Evolutionary conservation across 495 filamentous ascomycete species (phyloP), one percentile per base, ranked within the genome.

Genomic region (Pyrenopolyporus hunteri): DNA sequence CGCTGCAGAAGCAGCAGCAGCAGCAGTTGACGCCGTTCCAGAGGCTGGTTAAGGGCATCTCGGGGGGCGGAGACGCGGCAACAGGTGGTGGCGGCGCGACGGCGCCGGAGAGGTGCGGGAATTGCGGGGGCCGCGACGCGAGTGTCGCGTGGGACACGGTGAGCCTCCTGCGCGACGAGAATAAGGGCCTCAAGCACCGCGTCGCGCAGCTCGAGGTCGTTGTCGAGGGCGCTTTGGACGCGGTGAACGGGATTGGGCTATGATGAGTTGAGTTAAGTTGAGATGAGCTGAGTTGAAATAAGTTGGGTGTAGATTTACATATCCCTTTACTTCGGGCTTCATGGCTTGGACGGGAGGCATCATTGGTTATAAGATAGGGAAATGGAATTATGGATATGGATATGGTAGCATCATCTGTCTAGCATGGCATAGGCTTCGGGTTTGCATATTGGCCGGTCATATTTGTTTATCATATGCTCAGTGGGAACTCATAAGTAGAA

Each of bases 91-190:
- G 86, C 31, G 57, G 40, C 9, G 66, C 46, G 13, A 57, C 49
- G 5, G 63, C 22, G 2, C 58, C 46, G 0, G 70, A 74, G 7
- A 80, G 78, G 45, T 90, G 87, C 36, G 57, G 46, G 14, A 89
- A 85, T 54, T 89, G 87, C 67, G 69, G 83, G 66, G 83, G 89
- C 2, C 76, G 82, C 57, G 78, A 85, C 33, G 75, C 83, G 31
- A 85, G 85, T 22, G 81, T 90, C 52, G 88, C 87, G 9, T 88
- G 89, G 89, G 80, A 86, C 58, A 84, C 89, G 9, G 82, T 91
- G 25, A 81, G 86, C 3, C 59, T 90, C 37, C 71, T 93, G 54
- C 81, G 88, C 53, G 86, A 87, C 32, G 89, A 93, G 75, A 93
- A 92, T 58, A 79, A 78, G 59, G 82, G 82, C 5, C 71, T 92